Conservation (phyloP, 1,139 yeast species). For the Suzukiozyma palmioleophila region DNA sequence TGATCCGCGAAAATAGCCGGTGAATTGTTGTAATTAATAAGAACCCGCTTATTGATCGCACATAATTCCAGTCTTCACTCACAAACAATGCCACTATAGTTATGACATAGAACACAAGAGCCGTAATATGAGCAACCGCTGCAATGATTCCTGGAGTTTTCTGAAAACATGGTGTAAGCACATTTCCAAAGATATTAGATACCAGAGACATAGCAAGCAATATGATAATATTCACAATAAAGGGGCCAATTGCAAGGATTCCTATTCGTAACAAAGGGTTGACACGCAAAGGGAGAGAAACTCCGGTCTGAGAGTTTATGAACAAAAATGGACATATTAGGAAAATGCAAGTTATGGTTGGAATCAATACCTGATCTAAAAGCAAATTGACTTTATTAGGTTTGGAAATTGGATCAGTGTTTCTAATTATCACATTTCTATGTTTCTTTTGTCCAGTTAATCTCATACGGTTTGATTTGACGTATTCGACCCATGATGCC, state of each 20-base stretch:
- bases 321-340: slow-evolving; percentile 60
- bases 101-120: slow-evolving; percentile 50
- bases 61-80: slow-evolving; percentile 60
- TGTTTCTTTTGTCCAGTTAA: slow-evolving; percentile 71
- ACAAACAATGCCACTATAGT: slow-evolving; percentile 60
- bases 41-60: slow-evolving; percentile 53
- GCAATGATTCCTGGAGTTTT: slow-evolving; percentile 41
- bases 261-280: slow-evolving; percentile 52
- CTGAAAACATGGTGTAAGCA: slow-evolving; percentile 32
- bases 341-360: slow-evolving; percentile 38
- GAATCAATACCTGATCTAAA: slow-evolving; percentile 49
- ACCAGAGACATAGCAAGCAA: slow-evolving; percentile 41
- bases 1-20: slow-evolving; percentile 38
- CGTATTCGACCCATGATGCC: slow-evolving; percentile 60
- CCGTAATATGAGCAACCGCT: slow-evolving; percentile 44
- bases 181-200: slow-evolving; percentile 47
- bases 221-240: slow-evolving; percentile 41
- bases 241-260: slow-evolving; percentile 51
- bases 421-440: slow-evolving; percentile 16
- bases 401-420: slow-evolving; percentile 16
- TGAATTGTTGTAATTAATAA: slow-evolving; percentile 56
- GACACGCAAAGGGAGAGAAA: slow-evolving; percentile 36
- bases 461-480: slow-evolving; percentile 50
- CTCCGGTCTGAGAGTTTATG: slow-evolving; percentile 69
- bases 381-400: slow-evolving; percentile 50